Base-by-base conservation (phyloP, 2,329 filamentous ascomycete genomes). In the Shiraia bambusicola region DNA sequence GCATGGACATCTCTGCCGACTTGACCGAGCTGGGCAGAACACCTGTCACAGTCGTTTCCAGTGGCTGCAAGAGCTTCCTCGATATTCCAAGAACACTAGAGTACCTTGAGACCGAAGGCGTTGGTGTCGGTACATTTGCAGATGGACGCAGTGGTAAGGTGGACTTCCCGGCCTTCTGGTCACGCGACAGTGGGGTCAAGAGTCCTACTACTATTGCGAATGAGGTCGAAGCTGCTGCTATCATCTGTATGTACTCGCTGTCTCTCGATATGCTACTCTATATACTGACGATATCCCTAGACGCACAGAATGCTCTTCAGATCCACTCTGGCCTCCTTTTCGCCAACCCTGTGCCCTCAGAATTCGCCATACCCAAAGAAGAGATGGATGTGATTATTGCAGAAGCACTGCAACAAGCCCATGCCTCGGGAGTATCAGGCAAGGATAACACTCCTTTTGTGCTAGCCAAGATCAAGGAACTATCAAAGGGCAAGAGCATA, bases 1-100 rank as follows among this genome's bases (percentile, higher is more conserved):
- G 86, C 6, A 86, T 97, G 83, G 93, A 98, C 65, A 82, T 98
- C 49, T 97, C 92, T 47, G 92, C 93, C 28, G 93, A 98, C 70
- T 77, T 98, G 47, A 96, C 88, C 3, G 93, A 97, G 75, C 80
- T 98, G 36, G 91, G 93, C 12, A 80, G 90, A 43, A 96, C 91
- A 6, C 82, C 88, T 9, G 85, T 98, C 37, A 86, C 91, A 17
- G 91, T 98, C 2, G 76, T 98, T 37, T 87, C 86, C 67, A 89
- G 87, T 52, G 93, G 93, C 11, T 94, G 89, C 72, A 98, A 98
- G 72, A 93, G 92, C 49, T 97, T 98, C 68, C 76, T 98, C 27
- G 93, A 98, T 63, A 90, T 96, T 45, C 83, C 87, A 2, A 79
- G 88, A 37, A 98, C 93, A 0, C 76, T 98, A 4, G 93, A 98